A percentile compares a stretch with the other conserved stretches of the same genome.
Evolutionary conservation across 441 rosid genomes (phyloP).

Genomic region (Populus trichocarpa): DNA sequence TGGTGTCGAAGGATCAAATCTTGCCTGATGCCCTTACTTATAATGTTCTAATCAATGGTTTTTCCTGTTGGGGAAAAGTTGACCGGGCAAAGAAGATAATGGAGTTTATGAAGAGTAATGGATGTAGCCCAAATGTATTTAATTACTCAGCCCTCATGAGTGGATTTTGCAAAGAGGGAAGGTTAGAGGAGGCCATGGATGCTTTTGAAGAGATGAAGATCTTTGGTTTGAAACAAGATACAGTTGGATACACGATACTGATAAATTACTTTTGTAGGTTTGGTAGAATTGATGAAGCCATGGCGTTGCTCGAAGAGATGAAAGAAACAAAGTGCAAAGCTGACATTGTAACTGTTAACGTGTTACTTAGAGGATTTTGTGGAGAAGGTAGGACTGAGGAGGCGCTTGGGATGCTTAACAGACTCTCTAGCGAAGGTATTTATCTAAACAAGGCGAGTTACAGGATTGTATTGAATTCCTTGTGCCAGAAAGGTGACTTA

Average conservation of each 20-base stretch:
- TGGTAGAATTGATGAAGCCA: slow-evolving; percentile 47
- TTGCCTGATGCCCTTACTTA: slow-evolving; percentile 73
- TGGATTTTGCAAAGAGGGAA: slow-evolving; percentile 67
- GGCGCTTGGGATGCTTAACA: slow-evolving; percentile 57
- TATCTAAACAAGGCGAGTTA: slow-evolving; percentile 72
- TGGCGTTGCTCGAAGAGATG: slow-evolving; percentile 70
- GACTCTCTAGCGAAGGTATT: slow-evolving; percentile 48
- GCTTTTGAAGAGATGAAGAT: slow-evolving; percentile 59
- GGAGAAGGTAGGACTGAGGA: slow-evolving; percentile 55
- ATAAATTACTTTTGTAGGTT: slow-evolving; percentile 62
- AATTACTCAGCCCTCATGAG: slow-evolving; percentile 73
- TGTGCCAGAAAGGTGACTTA: slow-evolving; percentile 53
- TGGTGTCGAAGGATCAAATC: slow-evolving; percentile 71
- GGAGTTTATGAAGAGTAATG: slow-evolving; percentile 75
- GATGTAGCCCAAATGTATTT: slow-evolving; percentile 65
- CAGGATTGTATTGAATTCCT: slow-evolving; percentile 65
- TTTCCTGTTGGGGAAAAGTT: slow-evolving; percentile 62
- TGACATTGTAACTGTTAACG: slow-evolving; percentile 67
- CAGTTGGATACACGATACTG: slow-evolving; percentile 64
- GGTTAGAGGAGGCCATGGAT: slow-evolving; percentile 50
- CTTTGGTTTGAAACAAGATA: slow-evolving; percentile 53
- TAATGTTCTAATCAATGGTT: slow-evolving; percentile 72
- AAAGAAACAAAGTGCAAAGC: slow-evolving; percentile 53
- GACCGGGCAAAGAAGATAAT: slow-evolving; percentile 66
- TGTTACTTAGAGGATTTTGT: slow-evolving; percentile 67